A percentile compares a stretch with the other conserved stretches of the same genome.
These are phyloP conservation scores for Rhizophlyctis rosea DNA, from an alignment of 192 early-diverging fungal genomes.

Conservation along the genomic window DNA sequence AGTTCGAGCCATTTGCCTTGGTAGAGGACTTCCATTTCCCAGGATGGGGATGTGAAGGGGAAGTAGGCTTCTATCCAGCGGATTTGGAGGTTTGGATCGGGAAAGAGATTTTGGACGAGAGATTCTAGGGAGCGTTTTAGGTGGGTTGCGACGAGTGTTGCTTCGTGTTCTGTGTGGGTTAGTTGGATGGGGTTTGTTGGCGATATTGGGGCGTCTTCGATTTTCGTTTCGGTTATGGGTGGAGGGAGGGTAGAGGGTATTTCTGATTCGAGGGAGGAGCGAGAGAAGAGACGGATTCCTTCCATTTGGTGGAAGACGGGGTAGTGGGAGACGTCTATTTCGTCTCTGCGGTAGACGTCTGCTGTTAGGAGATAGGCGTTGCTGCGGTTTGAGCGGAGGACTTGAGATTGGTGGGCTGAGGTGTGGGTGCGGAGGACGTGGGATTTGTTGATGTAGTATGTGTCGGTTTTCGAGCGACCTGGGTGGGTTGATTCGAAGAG, in stretches of 20 bases:
- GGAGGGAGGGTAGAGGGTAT: background rate
- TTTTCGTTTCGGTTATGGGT: background rate
- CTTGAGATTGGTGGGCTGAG: slow-evolving; percentile 89
- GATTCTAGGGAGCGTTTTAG: slow-evolving; percentile 80
- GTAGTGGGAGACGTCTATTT: slow-evolving; percentile 93
- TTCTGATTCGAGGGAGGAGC: background rate
- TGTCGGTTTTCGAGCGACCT: slow-evolving; percentile 77
- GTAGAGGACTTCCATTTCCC: slow-evolving; percentile 95
- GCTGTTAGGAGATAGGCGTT: slow-evolving; percentile 74
- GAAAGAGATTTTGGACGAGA: slow-evolving; percentile 75
- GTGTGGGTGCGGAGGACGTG: slow-evolving; percentile 88
- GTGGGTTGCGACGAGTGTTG: slow-evolving; percentile 57
- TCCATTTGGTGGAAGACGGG: slow-evolving; percentile 99
- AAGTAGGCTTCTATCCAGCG: slow-evolving; percentile 94
- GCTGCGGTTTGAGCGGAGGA: slow-evolving; percentile 52
- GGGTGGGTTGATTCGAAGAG: slow-evolving; percentile 80
- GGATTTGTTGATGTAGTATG: slow-evolving; percentile 84
- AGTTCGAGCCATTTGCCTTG: slow-evolving; percentile 94
- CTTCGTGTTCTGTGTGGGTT: slow-evolving; percentile 61
- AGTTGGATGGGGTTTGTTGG: slow-evolving; percentile 71
- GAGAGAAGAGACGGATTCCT: slow-evolving; percentile 77
- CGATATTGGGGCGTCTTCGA: slow-evolving; percentile 24
- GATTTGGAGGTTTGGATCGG: slow-evolving; percentile 64
- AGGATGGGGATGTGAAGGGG: slow-evolving; percentile 94
- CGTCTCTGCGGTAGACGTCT: slow-evolving; percentile 95